Evolutionary conservation across 345 rosid genomes (phyloP), one percentile per base, ranked within the genome.

Genomic region (Cardamine resedifolia): DNA sequence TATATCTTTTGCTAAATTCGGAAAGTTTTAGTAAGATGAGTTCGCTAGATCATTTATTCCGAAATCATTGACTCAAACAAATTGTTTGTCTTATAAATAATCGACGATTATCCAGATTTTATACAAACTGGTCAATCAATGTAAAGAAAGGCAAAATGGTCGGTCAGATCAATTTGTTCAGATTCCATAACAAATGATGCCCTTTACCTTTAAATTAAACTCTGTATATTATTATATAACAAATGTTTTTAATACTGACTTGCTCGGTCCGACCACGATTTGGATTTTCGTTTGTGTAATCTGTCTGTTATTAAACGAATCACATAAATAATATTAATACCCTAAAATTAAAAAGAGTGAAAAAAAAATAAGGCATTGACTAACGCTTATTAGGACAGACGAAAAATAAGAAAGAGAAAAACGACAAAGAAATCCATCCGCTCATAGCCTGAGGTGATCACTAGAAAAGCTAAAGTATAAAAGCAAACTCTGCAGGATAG

Each of bases 381-480:
- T 31, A 65, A 66, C 9, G 26, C 24, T 38, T 70, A 56, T 47
- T 58, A 43, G 41, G 23, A 58, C 57, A 3, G 33, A 50, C 21
- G 57, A n/a, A 10, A 5, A 9, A 31, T 5, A 4, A 18, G 23
- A 44, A 56, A 62, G 21, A 55, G 38, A 60, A 59, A 20, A 41
- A 18, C 24, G 38, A 20, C 34, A 11, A 52, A 49, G 53, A 18
- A 63, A 69, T 50, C 49, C 69, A 75, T 58, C 63, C 64, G 19
- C 69, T 61, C 53, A 68, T 63, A 76, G 20, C 66, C 38, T 65
- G 66, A 64, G 56, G 71, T 47, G 71, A 77, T 45, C 67, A 70
- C 80, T 66, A 70, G 66, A 64, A 65, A 65, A 77, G 60, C 80
- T 65, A 63, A 57, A 49, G 20, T 67, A 65, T 41, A 65, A 43